Evolutionary conservation across 345 rosid genomes (phyloP), one percentile per base, ranked within the genome.

Genomic region (Lepidium sativum): DNA sequence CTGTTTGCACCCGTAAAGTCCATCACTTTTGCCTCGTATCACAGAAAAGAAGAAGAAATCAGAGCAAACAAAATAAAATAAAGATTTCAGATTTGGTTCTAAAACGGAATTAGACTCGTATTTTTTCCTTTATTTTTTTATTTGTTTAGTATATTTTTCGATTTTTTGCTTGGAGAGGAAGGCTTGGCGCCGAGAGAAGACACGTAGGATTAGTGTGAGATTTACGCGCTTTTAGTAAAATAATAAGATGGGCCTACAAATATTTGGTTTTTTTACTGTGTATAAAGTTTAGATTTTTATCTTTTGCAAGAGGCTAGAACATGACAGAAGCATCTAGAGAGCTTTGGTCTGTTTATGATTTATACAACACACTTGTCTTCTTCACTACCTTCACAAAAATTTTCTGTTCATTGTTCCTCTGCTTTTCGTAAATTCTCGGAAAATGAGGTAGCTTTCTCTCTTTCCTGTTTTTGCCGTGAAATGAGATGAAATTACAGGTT

Each of bases 1-100:
- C 72, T 60, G 6, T 75, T 79, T 14, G 70, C 81, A 44, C 63
- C 65, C 15, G 20, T 21, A 17, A 55, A 55, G 16, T 69, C 73
- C 73, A 68, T 68, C 57, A 25, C 57, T 38, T 56, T 50, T 25
- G 35, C 48, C 44, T 60, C 13, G 13, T 29, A 60, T 60, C 29
- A 34, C 54, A 32, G 40, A 29, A 23, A 2, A 39, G 1, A 16
- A 45, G 8, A 10, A n/a, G 12, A 41, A 14, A 4, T 27, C 31
- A 27, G n/a, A n/a, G n/a, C n/a, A n/a, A n/a, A n/a, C n/a, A 12
- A 20, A 12, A 48, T 29, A 9, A 33, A 52, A 41, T 13, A 7
- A 43, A 41, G 31, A 42, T 15, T 43, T 49, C 8, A 3, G 67
- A 21, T 21, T 39, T 49, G 23, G 35, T 48, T 47, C 67, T 55